phyloP scores from a whole-genome alignment of 1,284 basidiomycete genomes.

The Coniferiporia sulphurascens region DNA sequence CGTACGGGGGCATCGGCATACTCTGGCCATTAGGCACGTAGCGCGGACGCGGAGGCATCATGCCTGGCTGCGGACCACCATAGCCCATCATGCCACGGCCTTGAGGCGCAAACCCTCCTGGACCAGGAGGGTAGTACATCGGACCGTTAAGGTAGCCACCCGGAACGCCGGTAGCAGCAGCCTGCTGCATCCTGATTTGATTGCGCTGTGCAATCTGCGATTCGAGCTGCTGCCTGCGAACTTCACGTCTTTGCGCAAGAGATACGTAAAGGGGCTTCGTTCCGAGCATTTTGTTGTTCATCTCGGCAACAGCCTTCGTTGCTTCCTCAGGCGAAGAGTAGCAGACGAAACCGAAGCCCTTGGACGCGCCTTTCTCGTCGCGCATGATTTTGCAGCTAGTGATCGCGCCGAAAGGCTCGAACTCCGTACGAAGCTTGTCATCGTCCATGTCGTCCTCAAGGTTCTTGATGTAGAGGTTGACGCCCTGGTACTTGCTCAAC shows the following conservation, averaged over 20 bases:
- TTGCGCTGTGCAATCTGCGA: conserved; percentile 97
- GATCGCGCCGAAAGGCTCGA: conserved; percentile 95
- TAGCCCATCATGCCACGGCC: conserved; percentile 81
- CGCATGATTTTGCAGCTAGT: conserved; percentile 99
- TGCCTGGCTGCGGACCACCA: conserved; percentile 63
- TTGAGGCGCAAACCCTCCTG: conserved; percentile 75
- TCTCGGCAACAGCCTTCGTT: conserved; percentile 98
- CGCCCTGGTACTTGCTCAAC: conserved; percentile 96
- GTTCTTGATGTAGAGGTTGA: conserved; percentile 99
- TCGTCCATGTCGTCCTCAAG: conserved; percentile 91
- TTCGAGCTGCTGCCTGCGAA: conserved; percentile 97
- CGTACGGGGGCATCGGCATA: conserved; percentile 73
- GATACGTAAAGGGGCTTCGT: conserved; percentile 99
- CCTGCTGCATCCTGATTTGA: conserved; percentile 93
- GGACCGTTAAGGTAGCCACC: conserved; percentile 80
- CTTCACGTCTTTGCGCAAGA: conserved; percentile 97
- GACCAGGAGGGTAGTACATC: conserved; percentile 85
- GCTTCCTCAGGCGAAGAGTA: conserved; percentile 99
- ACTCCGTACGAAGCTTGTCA: conserved; percentile 91
- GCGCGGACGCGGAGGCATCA: conserved; percentile 84
- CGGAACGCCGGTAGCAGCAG: conserved; percentile 78
- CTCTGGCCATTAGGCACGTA: conserved; percentile 76
- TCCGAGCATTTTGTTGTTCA: conserved; percentile 99
- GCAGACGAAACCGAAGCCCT: conserved; percentile 99
- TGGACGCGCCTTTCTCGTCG: conserved; percentile 87